Percentiles rank a stretch among this genome's conserved stretches.
phyloP scores from a whole-genome alignment of 2,329 filamentous ascomycete genomes.

The Penicillium corylophilum region DNA sequence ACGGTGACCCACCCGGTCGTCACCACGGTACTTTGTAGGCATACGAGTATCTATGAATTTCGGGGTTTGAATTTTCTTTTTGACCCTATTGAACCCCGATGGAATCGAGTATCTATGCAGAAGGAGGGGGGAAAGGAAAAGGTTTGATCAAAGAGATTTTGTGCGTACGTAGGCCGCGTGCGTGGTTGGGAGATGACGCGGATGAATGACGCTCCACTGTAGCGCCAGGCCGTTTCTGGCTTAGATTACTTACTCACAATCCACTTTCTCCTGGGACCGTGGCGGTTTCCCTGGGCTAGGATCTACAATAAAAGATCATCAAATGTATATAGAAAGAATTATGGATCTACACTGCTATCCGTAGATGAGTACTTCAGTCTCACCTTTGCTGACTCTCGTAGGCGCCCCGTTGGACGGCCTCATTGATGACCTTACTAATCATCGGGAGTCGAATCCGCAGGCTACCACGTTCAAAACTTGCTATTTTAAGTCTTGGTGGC shows the following conservation, averaged over 20 bases:
- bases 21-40: neutral
- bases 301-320: neutral
- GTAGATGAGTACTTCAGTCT: no score
- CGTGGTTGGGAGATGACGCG: conserved; percentile 21
- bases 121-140: neutral
- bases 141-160: neutral
- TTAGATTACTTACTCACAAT: neutral
- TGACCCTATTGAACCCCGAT: no score
- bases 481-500: no score
- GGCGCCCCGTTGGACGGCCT: no score
- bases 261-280: neutral
- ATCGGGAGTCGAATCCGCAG: no score
- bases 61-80: no score
- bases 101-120: no score
- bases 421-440: no score
- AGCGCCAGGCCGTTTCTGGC: conserved; percentile 1
- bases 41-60: no score
- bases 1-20: neutral
- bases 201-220: conserved; percentile 17
- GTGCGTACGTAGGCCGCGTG: conserved; percentile 16
- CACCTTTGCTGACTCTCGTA: no score
- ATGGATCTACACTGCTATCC: neutral
- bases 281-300: neutral
- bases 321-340: neutral
- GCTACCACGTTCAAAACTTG: no score